Conservation (phyloP, 768 basidiomycete genomes). For the Xerocomus spinulosus region DNA sequence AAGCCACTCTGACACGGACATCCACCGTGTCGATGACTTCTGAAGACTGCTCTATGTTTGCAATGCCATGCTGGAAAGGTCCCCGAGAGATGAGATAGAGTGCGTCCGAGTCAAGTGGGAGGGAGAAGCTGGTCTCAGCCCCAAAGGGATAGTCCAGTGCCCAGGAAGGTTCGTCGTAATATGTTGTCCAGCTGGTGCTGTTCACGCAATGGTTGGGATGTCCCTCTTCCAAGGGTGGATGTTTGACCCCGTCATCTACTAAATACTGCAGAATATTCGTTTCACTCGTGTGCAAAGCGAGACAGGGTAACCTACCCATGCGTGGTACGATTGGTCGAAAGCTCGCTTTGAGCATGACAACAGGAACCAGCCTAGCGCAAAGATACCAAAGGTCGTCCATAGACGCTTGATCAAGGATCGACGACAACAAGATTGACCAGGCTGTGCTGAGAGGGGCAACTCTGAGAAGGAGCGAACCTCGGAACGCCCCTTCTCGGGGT, state of each 20-base stretch:
- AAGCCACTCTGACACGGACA: conserved; percentile 28
- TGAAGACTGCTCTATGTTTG: conserved; percentile 29
- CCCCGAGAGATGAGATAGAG: conserved; percentile 32
- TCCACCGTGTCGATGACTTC: conserved; percentile 24
- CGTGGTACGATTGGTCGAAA: neutral
- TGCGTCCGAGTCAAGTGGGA: conserved; percentile 28
- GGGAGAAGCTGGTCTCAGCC: conserved; percentile 25
- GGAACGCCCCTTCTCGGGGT: conserved; percentile 19
- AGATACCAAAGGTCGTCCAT: conserved; percentile 3
- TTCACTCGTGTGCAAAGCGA: neutral
- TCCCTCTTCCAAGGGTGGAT: neutral
- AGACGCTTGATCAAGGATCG: conserved; percentile 10
- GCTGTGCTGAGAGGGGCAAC: neutral
- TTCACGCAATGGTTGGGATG: conserved; percentile 11
- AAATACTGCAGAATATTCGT: conserved; percentile 9
- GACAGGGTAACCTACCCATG: conserved; percentile 6
- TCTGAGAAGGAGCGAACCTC: conserved; percentile 3
- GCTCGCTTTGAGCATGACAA: conserved; percentile 5
- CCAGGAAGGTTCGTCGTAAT: conserved; percentile 25
- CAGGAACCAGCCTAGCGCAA: conserved; percentile 12
- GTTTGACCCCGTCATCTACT: neutral
- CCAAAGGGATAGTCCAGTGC: conserved; percentile 16
- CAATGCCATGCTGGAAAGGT: conserved; percentile 21
- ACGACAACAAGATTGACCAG: neutral
- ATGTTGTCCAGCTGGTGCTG: conserved; percentile 20